Evolutionary conservation across 176 grass and related monocot species (phyloP).

Genomic region (Neostapfia colusana): DNA sequence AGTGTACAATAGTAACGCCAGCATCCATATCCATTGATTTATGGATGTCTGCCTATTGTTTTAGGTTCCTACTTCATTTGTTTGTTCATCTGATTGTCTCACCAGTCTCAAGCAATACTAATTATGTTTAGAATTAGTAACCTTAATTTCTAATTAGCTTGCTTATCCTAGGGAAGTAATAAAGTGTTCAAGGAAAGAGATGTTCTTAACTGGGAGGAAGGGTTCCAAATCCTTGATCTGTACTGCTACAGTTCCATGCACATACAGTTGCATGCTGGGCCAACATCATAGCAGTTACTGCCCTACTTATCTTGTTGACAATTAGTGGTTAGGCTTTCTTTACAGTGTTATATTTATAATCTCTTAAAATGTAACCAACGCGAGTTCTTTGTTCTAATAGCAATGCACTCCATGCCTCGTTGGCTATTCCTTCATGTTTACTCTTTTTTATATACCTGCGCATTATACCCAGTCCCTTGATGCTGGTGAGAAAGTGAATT

Average conservation of each 20-base stretch:
- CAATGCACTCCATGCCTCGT: not conserved
- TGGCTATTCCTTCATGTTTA: not conserved
- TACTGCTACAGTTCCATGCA: not conserved
- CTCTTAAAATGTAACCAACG: not conserved
- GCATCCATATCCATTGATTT: conserved; percentile 2
- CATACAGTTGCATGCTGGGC: not conserved
- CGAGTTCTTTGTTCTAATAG: not conserved
- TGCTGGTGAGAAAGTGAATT: not conserved
- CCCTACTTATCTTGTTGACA: not conserved
- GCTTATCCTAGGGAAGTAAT: not conserved
- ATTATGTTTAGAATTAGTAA: conserved; percentile 9
- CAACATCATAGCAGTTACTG: not conserved
- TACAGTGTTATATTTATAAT: not conserved
- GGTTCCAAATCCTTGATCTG: not conserved
- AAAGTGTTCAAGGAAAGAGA: not conserved
- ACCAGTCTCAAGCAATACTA: not conserved
- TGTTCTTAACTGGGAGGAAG: not conserved
- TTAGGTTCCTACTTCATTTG: not conserved
- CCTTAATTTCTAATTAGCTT: not conserved
- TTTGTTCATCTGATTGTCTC: not conserved
- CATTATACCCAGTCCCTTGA: not conserved
- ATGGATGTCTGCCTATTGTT: not conserved
- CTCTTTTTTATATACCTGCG: not conserved
- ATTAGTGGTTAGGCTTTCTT: not conserved
- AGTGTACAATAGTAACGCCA: not conserved